These are phyloP conservation scores for Hypocrella siamensis DNA, from an alignment of 2,329 filamentous ascomycete species.

Conservation along the genomic window DNA sequence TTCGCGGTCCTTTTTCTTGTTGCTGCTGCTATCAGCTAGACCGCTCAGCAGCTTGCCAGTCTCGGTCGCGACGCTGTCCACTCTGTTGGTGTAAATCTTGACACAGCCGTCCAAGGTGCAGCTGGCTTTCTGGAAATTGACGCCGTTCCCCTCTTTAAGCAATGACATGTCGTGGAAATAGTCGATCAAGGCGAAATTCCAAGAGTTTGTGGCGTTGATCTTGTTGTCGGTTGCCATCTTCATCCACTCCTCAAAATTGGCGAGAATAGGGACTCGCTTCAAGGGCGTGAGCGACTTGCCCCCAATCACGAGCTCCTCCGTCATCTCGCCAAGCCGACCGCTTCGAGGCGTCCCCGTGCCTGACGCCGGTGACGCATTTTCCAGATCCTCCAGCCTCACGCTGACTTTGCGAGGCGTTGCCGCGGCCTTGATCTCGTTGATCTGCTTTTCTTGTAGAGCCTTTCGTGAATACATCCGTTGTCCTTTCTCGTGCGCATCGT, in stretches of 20 bases:
- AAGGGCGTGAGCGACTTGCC: constrained; percentile 77
- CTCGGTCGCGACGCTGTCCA: constrained; percentile 95
- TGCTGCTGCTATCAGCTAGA: constrained; percentile 71
- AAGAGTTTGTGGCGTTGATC: constrained; percentile 95
- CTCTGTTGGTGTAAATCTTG: constrained; percentile 97
- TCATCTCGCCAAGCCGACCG: constrained; percentile 24
- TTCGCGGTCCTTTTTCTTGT: constrained; percentile 51
- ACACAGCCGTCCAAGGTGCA: constrained; percentile 96
- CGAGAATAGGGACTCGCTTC: constrained; percentile 88
- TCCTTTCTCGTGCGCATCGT: constrained; percentile 86
- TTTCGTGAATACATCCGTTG: constrained; percentile 75
- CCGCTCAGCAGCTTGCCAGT: constrained; percentile 91
- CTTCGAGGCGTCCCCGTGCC: constrained; percentile 36
- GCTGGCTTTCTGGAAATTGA: constrained; percentile 97
- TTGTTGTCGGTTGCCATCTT: constrained; percentile 99
- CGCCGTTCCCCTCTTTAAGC: constrained; percentile 85
- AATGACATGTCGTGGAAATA: constrained; percentile 99
- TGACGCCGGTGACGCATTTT: constrained; percentile 39
- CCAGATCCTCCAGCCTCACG: constrained; percentile 41
- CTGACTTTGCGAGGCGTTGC: constrained; percentile 53
- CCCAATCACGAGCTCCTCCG: constrained; percentile 48
- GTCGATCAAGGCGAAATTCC: constrained; percentile 99
- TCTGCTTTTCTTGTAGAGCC: constrained; percentile 75
- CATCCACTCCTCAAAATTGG: constrained; percentile 99
- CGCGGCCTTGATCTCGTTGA: constrained; percentile 68